Evolutionary conservation across 1,139 yeast genomes (phyloP).

Genomic region (Geotrichum carabidarum): DNA sequence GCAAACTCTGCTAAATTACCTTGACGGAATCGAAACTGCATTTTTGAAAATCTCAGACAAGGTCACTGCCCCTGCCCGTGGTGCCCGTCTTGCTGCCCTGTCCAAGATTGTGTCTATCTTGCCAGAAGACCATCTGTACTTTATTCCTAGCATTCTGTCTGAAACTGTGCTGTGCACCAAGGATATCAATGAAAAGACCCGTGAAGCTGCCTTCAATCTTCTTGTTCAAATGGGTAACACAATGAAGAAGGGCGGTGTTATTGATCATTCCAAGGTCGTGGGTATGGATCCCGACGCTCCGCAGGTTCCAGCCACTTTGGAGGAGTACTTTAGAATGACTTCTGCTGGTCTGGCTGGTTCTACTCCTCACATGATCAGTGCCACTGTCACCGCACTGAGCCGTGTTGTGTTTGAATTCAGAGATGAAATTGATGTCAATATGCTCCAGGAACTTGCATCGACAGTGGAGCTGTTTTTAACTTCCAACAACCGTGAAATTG

Average conservation of each 20-base stretch:
- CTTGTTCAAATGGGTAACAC: conserved; percentile 76
- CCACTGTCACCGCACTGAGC: conserved; percentile 86
- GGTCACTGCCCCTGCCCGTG: conserved; percentile 70
- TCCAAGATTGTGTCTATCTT: conserved; percentile 54
- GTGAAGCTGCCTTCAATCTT: conserved; percentile 73
- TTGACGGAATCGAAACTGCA: conserved; percentile 56
- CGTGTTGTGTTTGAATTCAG: conserved; percentile 85
- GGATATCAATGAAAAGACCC: conserved; percentile 85
- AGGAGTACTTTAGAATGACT: conserved; percentile 86
- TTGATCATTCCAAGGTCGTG: conserved; percentile 62
- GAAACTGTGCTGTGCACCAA: conserved; percentile 91
- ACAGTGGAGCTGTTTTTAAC: conserved; percentile 88
- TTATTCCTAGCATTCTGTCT: conserved; percentile 76
- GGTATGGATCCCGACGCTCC: conserved; percentile 57
- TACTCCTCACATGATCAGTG: conserved; percentile 92
- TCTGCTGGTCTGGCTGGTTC: conserved; percentile 95
- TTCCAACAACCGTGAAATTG: conserved; percentile 87
- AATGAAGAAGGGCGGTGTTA: conserved; percentile 66
- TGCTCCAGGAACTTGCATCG: conserved; percentile 68
- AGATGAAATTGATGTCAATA: conserved; percentile 50
- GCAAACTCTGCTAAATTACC: conserved; percentile 44
- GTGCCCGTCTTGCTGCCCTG: conserved; percentile 72
- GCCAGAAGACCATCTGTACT: conserved; percentile 60
- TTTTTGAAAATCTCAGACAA: conserved; percentile 54
- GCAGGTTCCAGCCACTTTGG: conserved; percentile 60